Conservation (phyloP, 2,329 filamentous ascomycete genomes). For the Fusarium armeniacum region DNA sequence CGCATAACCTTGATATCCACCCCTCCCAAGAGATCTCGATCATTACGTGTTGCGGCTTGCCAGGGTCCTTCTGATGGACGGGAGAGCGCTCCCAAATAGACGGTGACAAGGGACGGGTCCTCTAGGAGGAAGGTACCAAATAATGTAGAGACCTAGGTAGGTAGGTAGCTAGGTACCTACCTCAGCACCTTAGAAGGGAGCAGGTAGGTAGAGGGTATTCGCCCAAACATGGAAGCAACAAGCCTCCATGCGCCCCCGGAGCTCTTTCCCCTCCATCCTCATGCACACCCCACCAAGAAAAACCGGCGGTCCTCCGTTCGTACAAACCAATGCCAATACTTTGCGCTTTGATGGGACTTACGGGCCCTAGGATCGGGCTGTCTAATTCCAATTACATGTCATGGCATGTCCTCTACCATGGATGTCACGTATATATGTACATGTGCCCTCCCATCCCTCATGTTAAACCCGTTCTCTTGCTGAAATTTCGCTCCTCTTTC, state of each 20-base stretch:
- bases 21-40: conserved; percentile 34
- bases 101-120: conserved; percentile 25
- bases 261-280: conserved; percentile 27
- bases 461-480: conserved; percentile 20
- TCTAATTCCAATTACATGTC: conserved; percentile 11
- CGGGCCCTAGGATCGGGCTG: conserved; percentile 6
- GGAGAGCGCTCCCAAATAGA: conserved; percentile 16
- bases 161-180: too few species aligned
- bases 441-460: conserved; percentile 28
- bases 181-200: too few species aligned
- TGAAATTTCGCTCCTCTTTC: conserved; percentile 32
- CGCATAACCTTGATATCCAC: conserved; percentile 37
- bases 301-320: conserved; percentile 39
- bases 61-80: conserved; percentile 26
- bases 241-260: conserved; percentile 22
- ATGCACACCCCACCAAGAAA: conserved; percentile 12
- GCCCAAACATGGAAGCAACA: conserved; percentile 2
- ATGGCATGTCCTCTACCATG: conserved; percentile 7
- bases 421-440: conserved; percentile 35
- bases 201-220: neutral
- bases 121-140: conserved; percentile 1
- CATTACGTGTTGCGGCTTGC: conserved; percentile 19
- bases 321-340: conserved; percentile 25
- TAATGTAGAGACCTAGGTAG: too few species aligned
- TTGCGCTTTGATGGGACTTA: neutral